Base-by-base conservation (phyloP, 306 rosid species). In the Gastrolobium villosum region DNA sequence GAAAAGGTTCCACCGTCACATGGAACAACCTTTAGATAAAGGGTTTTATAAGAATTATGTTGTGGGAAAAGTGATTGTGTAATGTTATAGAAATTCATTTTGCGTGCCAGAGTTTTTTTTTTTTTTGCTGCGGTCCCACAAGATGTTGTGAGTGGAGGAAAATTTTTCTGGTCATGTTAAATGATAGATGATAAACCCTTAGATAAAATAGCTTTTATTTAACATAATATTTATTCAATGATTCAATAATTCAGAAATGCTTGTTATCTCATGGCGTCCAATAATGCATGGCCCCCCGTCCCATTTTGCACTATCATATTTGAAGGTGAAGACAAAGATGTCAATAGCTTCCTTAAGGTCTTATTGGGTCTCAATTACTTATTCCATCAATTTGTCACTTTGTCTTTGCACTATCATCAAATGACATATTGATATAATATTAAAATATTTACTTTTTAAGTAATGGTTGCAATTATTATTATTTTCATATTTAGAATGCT, bases 21-120 rank as follows among this genome's bases (percentile, higher is more conserved):
- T 94, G 98, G 97, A 85, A 88, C 98, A 83, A 87, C 88, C 84
- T 83, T 92, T 61, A 79, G 65, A 74, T 54, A 57, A 76, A 65
- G n/a, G n/a, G n/a, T n/a, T n/a, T n/a, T n/a, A n/a, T n/a, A n/a
- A n/a, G n/a, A n/a, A n/a, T n/a, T n/a, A n/a, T n/a, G n/a, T n/a
- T n/a, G n/a, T n/a, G n/a, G n/a, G n/a, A n/a, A n/a, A n/a, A n/a
- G n/a, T n/a, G n/a, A n/a, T n/a, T n/a, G n/a, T n/a, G n/a, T n/a
- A n/a, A n/a, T n/a, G n/a, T n/a, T n/a, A n/a, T n/a, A n/a, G n/a
- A n/a, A n/a, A n/a, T n/a, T n/a, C n/a, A n/a, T n/a, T n/a, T n/a
- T n/a, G n/a, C n/a, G n/a, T n/a, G n/a, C n/a, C n/a, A n/a, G n/a
- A n/a, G n/a, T n/a, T n/a, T n/a, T n/a, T n/a, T n/a, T n/a, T n/a